These are phyloP conservation scores for Entonaema liquescens DNA, from an alignment of 495 filamentous ascomycete species.

Conservation along the genomic window DNA sequence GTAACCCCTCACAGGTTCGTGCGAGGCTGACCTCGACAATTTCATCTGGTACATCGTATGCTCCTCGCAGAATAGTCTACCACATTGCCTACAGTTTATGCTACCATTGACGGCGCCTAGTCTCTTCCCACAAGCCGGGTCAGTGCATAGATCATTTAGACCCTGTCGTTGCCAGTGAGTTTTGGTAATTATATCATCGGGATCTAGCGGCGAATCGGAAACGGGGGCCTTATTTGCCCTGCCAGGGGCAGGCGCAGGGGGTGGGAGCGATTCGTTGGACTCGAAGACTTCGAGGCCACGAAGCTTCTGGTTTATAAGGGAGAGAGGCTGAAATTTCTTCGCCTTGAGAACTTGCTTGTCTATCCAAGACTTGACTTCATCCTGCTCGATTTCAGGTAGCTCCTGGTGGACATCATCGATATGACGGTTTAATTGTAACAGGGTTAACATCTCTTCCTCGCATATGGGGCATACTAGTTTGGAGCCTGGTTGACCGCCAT, in stretches of 20 bases:
- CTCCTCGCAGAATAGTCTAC: conserved; percentile 93
- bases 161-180: conserved; percentile 86
- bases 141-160: conserved; percentile 81
- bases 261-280: conserved; percentile 73
- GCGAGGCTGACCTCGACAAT: conserved; percentile 85
- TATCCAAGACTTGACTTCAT: conserved; percentile 99
- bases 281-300: conserved; percentile 98
- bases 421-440: conserved; percentile 93
- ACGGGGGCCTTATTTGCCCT: conserved; percentile 37
- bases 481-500: conserved; percentile 48
- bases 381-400: conserved; percentile 90
- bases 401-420: conserved; percentile 94
- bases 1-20: conserved; percentile 90
- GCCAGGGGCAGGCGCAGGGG: conserved; percentile 36
- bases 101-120: conserved; percentile 81
- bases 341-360: conserved; percentile 95
- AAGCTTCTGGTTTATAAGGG: conserved; percentile 86
- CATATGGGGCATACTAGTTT: conserved; percentile 93
- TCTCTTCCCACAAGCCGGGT: conserved; percentile 83
- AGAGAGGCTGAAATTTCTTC: conserved; percentile 93
- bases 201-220: conserved; percentile 66
- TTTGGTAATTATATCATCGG: conserved; percentile 87
- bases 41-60: conserved; percentile 99
- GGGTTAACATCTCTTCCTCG: conserved; percentile 95
- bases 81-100: conserved; percentile 92